A percentile compares a stretch with the other conserved stretches of the same genome.
Evolutionary conservation across 1,139 yeast species (phyloP).

Genomic region (Schwanniomyces etchellsii): DNA sequence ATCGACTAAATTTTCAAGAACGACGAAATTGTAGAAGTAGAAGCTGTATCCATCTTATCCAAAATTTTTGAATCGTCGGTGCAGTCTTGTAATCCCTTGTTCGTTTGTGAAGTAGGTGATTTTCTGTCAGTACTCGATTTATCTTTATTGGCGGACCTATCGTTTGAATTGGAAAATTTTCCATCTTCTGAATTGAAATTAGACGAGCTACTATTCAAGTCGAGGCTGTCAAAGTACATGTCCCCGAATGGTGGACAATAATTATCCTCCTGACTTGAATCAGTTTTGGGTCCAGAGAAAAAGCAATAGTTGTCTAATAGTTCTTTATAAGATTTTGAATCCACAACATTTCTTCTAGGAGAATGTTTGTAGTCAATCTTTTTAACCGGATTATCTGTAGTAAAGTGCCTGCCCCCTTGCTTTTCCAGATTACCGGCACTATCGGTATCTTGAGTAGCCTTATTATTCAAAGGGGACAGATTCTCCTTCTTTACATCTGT

Average conservation of each 20-base stretch:
- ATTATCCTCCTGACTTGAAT: background rate
- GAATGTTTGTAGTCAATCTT: constrained; percentile 3
- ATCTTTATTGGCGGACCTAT: no score
- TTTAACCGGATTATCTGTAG: background rate
- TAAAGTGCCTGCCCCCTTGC: constrained; percentile 1
- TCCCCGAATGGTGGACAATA: background rate
- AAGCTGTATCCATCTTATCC: no score
- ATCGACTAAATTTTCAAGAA: background rate
- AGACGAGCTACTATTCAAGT: no score
- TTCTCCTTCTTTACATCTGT: constrained; percentile 1
- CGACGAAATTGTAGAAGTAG: background rate
- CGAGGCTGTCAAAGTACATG: no score
- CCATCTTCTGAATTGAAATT: no score
- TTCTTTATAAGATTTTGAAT: constrained; percentile 62
- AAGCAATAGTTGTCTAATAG: constrained; percentile 72
- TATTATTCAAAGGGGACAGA: constrained; percentile 2
- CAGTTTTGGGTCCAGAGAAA: constrained; percentile 16
- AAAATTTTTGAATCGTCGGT: no score
- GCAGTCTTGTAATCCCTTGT: no score
- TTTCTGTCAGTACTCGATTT: no score
- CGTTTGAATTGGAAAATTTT: no score
- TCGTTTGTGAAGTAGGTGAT: no score
- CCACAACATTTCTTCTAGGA: constrained; percentile 19
- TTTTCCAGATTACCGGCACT: constrained; percentile 3
- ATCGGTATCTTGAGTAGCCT: constrained; percentile 2